Percentiles rank a stretch among this genome's conserved stretches.
Conservation (phyloP, 139 green algal species). For the Volvox africanus region DNA sequence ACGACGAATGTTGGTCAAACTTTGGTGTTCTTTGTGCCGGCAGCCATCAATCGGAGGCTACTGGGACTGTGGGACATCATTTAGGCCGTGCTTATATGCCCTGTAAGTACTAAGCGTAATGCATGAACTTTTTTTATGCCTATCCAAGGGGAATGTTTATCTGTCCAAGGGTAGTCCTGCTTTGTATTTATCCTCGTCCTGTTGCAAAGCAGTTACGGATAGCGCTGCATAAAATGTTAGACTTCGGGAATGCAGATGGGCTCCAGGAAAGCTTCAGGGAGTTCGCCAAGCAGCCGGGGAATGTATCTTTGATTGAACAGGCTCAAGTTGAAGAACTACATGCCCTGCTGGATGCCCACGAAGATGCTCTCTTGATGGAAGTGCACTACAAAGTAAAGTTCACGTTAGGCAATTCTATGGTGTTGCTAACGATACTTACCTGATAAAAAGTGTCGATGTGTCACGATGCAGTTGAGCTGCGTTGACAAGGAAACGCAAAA, state of each 20-base stretch:
- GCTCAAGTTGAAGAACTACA: constrained; percentile 27
- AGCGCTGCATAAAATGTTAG: not conserved
- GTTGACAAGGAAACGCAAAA: not conserved
- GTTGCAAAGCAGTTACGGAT: not conserved
- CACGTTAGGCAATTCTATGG: not conserved
- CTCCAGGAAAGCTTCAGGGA: constrained; percentile 14
- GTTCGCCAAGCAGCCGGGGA: not conserved
- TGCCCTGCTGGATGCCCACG: not conserved
- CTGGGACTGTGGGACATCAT: too few species aligned
- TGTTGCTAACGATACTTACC: too few species aligned
- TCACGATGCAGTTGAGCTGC: not conserved
- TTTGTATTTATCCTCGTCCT: not conserved
- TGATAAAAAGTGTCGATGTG: too few species aligned
- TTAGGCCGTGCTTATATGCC: too few species aligned
- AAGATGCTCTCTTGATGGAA: not conserved
- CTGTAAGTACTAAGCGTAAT: too few species aligned
- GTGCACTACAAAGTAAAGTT: not conserved
- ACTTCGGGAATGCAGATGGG: not conserved
- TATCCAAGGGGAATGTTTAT: not conserved
- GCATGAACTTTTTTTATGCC: too few species aligned
- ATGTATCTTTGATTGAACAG: not conserved
- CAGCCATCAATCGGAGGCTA: too few species aligned
- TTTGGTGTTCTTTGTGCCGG: too few species aligned
- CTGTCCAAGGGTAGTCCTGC: not conserved
- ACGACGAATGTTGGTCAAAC: too few species aligned